phyloP scores from a whole-genome alignment of 306 rosid genomes.

The Senna tora region DNA sequence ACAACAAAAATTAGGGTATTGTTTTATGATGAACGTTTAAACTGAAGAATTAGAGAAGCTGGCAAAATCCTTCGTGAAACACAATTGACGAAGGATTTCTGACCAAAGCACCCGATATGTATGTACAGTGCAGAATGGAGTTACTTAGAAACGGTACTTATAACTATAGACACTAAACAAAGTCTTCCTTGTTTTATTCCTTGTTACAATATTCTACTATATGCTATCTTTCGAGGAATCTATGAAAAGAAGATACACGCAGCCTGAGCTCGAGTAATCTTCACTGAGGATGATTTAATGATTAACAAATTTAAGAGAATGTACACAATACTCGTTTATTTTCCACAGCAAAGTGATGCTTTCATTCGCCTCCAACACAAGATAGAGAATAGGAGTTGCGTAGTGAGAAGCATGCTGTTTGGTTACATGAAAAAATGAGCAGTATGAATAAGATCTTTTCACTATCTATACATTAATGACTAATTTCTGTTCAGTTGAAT shows the following conservation, averaged over 20 bases:
- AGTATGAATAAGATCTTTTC: constrained; percentile 20
- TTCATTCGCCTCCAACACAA: background rate
- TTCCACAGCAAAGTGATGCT: background rate
- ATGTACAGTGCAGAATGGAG: constrained; percentile 18
- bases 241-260: background rate
- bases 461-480: constrained; percentile 25
- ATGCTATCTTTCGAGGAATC: background rate
- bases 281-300: constrained; percentile 1
- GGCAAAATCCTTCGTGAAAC: background rate
- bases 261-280: background rate
- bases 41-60: background rate
- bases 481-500: constrained; percentile 19
- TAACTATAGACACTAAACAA: background rate
- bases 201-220: background rate
- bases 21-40: constrained; percentile 17
- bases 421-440: background rate
- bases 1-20: background rate
- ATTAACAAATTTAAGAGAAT: background rate
- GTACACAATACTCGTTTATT: background rate
- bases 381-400: background rate
- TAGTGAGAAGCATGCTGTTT: constrained; percentile 4
- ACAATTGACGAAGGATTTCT: background rate
- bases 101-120: background rate
- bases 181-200: constrained; percentile 1
- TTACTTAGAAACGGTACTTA: background rate